phyloP scores from a whole-genome alignment of 2,329 filamentous ascomycete species.

The Fonsecaea multimorphosa region DNA sequence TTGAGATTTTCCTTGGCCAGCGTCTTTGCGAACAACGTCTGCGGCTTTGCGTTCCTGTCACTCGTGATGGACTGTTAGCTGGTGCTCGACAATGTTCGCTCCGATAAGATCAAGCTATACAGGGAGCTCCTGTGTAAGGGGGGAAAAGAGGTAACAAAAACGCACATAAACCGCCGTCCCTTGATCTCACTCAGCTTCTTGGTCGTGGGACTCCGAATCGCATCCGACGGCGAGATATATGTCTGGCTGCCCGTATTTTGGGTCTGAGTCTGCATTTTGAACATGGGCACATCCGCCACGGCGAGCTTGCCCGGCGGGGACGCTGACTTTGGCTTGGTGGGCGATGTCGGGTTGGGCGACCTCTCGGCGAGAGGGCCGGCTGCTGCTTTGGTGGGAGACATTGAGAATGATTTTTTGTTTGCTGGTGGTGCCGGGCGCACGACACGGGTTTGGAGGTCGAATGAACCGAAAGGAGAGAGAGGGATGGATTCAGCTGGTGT shows the following conservation, averaged over 20 bases:
- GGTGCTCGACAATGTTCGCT: not conserved
- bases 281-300: slow-evolving; percentile 9
- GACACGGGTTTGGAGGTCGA: no score
- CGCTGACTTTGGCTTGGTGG: slow-evolving; percentile 27
- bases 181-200: slow-evolving; percentile 58
- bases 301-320: slow-evolving; percentile 11
- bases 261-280: not conserved
- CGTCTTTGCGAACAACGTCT: slow-evolving; percentile 54
- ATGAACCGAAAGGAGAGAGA: no score
- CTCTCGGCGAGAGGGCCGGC: slow-evolving; percentile 25
- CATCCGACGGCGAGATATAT: slow-evolving; percentile 58
- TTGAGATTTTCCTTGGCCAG: slow-evolving; percentile 49
- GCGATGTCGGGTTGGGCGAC: slow-evolving; percentile 32
- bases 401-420: not conserved
- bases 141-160: not conserved
- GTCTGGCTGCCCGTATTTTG: slow-evolving; percentile 36
- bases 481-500: no score
- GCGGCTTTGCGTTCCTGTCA: slow-evolving; percentile 45
- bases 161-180: slow-evolving; percentile 53
- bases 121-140: not conserved
- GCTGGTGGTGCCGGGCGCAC: no score
- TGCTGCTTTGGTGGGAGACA: slow-evolving; percentile 28
- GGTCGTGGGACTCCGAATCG: slow-evolving; percentile 57
- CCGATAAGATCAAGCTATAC: not conserved
- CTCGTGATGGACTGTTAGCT: slow-evolving; percentile 36